A percentile compares a stretch with the other conserved stretches of the same genome.
Evolutionary conservation across 306 rosid species (phyloP).

Genomic region (Dalbergia cochinchinensis): DNA sequence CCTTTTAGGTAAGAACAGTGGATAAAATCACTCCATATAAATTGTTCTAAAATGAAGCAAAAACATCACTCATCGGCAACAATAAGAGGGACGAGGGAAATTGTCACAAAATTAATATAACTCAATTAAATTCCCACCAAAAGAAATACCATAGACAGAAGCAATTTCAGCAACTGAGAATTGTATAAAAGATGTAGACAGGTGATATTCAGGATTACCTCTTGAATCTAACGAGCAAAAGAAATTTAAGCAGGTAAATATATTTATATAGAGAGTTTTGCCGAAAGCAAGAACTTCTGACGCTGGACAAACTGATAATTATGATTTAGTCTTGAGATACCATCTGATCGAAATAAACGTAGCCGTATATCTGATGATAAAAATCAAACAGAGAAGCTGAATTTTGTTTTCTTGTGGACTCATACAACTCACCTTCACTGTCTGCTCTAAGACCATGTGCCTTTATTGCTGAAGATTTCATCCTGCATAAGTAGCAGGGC

Average conservation of each 20-base stretch:
- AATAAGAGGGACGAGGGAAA: neutral
- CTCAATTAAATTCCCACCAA: too few species aligned
- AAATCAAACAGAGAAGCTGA: slow-evolving; percentile 17
- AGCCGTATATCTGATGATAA: neutral
- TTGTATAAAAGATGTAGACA: too few species aligned
- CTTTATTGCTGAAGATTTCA: slow-evolving; percentile 54
- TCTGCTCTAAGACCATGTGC: slow-evolving; percentile 38
- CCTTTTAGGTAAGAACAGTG: slow-evolving; percentile 14
- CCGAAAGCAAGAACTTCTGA: too few species aligned
- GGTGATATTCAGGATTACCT: too few species aligned
- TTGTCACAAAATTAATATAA: slow-evolving; percentile 3
- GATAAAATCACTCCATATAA: neutral
- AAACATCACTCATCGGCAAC: slow-evolving; percentile 26
- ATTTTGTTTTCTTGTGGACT: slow-evolving; percentile 8
- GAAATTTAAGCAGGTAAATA: too few species aligned
- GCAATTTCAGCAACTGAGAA: too few species aligned
- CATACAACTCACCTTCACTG: slow-evolving; percentile 58
- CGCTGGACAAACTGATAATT: too few species aligned
- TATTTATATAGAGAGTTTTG: too few species aligned
- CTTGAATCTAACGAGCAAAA: too few species aligned
- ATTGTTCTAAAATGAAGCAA: slow-evolving; percentile 32
- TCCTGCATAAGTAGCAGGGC: slow-evolving; percentile 55
- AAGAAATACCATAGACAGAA: too few species aligned
- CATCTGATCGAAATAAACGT: neutral
- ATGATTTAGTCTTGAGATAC: too few species aligned